These are phyloP conservation scores for Russula brevipes DNA, from an alignment of 768 basidiomycete genomes.

Conservation along the genomic window DNA sequence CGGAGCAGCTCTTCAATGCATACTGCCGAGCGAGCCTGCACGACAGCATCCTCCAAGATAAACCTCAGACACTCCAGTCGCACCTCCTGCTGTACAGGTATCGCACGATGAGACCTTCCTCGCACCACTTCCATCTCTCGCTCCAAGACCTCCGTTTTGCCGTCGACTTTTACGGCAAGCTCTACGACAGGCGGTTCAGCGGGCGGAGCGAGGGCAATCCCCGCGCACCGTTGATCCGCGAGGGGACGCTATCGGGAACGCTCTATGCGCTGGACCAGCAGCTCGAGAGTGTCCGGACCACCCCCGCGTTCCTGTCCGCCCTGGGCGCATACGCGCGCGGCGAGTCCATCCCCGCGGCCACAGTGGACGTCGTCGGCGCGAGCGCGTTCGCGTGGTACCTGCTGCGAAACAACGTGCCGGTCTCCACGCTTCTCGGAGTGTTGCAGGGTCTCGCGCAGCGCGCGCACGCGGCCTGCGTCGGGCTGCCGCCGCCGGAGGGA, in stretches of 20 bases:
- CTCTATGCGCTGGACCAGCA: conserved; percentile 56
- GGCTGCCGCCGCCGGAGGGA: conserved; percentile 47
- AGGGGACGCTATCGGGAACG: conserved; percentile 63
- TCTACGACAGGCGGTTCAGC: conserved; percentile 71
- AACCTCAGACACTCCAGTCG: conserved; percentile 68
- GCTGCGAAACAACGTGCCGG: conserved; percentile 62
- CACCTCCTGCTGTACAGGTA: conserved; percentile 69
- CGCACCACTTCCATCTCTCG: conserved; percentile 59
- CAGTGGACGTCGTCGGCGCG: conserved; percentile 26
- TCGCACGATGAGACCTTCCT: conserved; percentile 53
- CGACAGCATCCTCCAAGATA: conserved; percentile 90
- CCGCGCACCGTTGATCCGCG: conserved; percentile 64
- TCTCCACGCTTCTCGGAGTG: conserved; percentile 58
- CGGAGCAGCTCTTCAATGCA: conserved; percentile 57
- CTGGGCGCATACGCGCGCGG: conserved; percentile 56
- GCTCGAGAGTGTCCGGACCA: conserved; percentile 43
- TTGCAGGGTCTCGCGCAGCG: conserved; percentile 58
- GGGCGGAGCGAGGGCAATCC: conserved; percentile 61
- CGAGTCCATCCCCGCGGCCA: conserved; percentile 33
- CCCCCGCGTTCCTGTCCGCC: conserved; percentile 39
- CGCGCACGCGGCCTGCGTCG: conserved; percentile 54
- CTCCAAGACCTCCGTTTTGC: conserved; percentile 72
- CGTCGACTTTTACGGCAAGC: conserved; percentile 68
- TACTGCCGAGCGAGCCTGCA: conserved; percentile 74
- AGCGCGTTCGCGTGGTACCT: conserved; percentile 66